phyloP scores from a whole-genome alignment of 108 stramenopile genomes.

The Seminavis robusta region DNA sequence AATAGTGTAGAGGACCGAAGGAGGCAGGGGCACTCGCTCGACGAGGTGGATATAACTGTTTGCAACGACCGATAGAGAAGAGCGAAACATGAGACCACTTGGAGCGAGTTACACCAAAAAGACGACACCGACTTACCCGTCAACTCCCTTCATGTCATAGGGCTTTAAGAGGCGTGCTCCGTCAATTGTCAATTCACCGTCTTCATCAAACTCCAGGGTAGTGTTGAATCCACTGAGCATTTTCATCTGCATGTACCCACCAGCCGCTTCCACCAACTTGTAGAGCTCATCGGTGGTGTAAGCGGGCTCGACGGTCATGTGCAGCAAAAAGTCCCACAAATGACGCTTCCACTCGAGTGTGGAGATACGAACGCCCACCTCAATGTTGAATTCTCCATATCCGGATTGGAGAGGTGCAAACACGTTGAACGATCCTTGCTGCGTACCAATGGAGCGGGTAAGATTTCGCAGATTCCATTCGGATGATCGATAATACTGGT shows the following conservation, averaged over 20 bases:
- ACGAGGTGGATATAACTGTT: constrained; percentile 5
- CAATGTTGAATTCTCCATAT: constrained; percentile 1
- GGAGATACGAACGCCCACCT: constrained; percentile 3
- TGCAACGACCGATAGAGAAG: neutral
- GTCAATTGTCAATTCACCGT: neutral
- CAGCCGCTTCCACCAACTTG: neutral
- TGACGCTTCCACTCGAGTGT: constrained; percentile 15
- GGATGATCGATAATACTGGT: constrained; percentile 4
- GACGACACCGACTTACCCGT: constrained; percentile 23
- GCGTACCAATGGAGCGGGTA: neutral
- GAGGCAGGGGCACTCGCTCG: constrained; percentile 2
- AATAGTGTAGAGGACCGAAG: constrained; percentile 2
- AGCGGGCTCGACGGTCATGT: constrained; percentile 5
- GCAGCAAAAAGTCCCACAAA: constrained; percentile 6
- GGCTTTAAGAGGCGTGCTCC: constrained; percentile 5
- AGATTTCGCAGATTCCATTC: constrained; percentile 24
- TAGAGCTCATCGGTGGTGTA: neutral
- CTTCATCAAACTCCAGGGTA: constrained; percentile 8
- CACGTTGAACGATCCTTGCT: constrained; percentile 7
- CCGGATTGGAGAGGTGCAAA: constrained; percentile 7
- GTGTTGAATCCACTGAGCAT: constrained; percentile 7
- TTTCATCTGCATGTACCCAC: constrained; percentile 3
- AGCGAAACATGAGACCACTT: neutral
- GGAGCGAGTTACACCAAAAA: neutral
- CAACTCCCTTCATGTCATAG: constrained; percentile 7